Conservation (phyloP, 257 asterid genomes). For the Petunia secreta region DNA sequence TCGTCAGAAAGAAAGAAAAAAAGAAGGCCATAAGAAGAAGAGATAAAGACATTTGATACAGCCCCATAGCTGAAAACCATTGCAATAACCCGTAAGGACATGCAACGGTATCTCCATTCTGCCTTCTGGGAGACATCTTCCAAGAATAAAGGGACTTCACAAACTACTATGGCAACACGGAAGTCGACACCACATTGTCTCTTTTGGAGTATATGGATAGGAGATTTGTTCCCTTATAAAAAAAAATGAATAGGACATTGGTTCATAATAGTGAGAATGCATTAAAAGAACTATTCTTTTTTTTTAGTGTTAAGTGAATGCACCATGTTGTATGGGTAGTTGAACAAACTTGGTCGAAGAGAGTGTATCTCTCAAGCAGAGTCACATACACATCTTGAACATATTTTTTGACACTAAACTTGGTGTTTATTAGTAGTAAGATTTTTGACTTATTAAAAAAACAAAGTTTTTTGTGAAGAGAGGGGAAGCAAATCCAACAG, state of each 20-base stretch:
- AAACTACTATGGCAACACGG: constrained; percentile 4
- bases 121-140: background rate
- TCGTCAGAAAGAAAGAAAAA: background rate
- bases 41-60: background rate
- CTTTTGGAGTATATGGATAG: background rate
- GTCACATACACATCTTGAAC: background rate
- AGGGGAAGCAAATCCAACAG: background rate
- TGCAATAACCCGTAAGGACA: background rate
- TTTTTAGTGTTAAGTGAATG: constrained; percentile 4
- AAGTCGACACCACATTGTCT: background rate
- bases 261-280: constrained; percentile 2
- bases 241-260: background rate
- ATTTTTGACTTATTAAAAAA: background rate
- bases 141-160: background rate
- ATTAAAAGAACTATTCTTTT: background rate
- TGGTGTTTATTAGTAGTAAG: background rate
- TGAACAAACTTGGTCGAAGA: background rate
- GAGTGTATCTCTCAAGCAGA: background rate
- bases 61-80: constrained; percentile 10
- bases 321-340: background rate
- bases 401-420: background rate
- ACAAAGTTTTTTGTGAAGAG: background rate
- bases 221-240: too few species aligned
- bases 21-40: background rate
- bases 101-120: background rate